Percentiles rank a stretch among this genome's conserved stretches.
Conservation (phyloP, 768 basidiomycete species). For the Pulveroboletus sp. region DNA sequence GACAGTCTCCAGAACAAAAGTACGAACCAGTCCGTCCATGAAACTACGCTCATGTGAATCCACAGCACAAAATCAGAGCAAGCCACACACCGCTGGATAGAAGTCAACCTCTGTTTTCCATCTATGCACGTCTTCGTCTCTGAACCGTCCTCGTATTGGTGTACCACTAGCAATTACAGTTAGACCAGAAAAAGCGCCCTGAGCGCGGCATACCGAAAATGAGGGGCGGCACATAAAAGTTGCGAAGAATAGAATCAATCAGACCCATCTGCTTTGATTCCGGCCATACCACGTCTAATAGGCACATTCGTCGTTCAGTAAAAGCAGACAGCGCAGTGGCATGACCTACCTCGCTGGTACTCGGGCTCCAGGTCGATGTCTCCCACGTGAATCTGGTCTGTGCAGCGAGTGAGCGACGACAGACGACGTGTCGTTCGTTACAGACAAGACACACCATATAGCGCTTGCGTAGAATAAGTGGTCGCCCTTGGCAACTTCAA, state of each 20-base stretch:
- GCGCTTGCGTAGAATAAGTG: slow-evolving; percentile 57
- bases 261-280: slow-evolving; percentile 69
- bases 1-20: neutral
- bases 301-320: neutral
- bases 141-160: slow-evolving; percentile 53
- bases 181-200: neutral
- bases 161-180: slow-evolving; percentile 37
- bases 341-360: slow-evolving; percentile 62
- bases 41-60: slow-evolving; percentile 39
- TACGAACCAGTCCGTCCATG: slow-evolving; percentile 62
- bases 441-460: slow-evolving; percentile 40
- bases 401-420: neutral
- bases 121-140: slow-evolving; percentile 70
- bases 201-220: slow-evolving; percentile 53
- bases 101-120: slow-evolving; percentile 78
- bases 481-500: slow-evolving; percentile 55
- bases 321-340: neutral
- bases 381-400: slow-evolving; percentile 59
- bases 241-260: slow-evolving; percentile 73
- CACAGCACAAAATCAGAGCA: neutral
- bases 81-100: slow-evolving; percentile 54
- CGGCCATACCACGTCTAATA: slow-evolving; percentile 72
- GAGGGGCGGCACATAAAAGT: slow-evolving; percentile 76
- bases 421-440: too few species aligned
- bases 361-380: slow-evolving; percentile 73